Percentiles rank a stretch among this genome's conserved stretches.
phyloP scores from a whole-genome alignment of 2,329 filamentous ascomycete genomes.

The Cladosporium velox region DNA sequence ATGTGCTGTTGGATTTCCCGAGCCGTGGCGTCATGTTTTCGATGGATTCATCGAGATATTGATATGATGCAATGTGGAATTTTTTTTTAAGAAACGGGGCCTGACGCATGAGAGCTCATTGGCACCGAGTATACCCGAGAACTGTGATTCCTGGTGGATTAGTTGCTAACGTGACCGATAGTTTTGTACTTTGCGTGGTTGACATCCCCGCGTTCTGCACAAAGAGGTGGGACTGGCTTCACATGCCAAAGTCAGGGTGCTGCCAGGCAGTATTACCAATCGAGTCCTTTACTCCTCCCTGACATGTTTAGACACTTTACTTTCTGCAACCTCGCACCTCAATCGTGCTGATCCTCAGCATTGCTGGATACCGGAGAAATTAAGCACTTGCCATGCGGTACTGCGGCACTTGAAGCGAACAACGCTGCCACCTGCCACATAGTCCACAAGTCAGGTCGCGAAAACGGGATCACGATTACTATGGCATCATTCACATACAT shows the following conservation, averaged over 20 bases:
- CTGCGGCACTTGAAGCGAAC: neutral
- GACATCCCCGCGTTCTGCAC: conserved; percentile 2
- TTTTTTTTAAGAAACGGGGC: too few relatives aligned
- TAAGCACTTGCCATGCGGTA: neutral
- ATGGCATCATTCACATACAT: conserved; percentile 13
- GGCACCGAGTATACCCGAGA: neutral
- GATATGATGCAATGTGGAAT: neutral
- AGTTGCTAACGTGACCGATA: neutral
- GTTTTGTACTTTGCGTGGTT: neutral
- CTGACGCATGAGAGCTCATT: neutral
- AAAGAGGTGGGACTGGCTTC: conserved; percentile 12
- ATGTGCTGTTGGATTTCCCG: neutral
- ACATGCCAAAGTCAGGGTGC: conserved; percentile 9
- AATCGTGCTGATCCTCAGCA: neutral
- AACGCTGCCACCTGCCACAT: neutral
- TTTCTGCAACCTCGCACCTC: neutral
- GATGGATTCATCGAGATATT: neutral
- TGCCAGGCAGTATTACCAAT: conserved; percentile 8
- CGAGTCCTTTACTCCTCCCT: neutral
- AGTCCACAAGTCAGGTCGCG: neutral
- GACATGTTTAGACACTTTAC: neutral
- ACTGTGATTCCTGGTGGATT: neutral
- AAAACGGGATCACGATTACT: neutral
- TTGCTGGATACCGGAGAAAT: neutral
- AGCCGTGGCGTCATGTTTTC: neutral